phyloP scores from a whole-genome alignment of 1,284 basidiomycete species.

The Trichosporon sp. region DNA sequence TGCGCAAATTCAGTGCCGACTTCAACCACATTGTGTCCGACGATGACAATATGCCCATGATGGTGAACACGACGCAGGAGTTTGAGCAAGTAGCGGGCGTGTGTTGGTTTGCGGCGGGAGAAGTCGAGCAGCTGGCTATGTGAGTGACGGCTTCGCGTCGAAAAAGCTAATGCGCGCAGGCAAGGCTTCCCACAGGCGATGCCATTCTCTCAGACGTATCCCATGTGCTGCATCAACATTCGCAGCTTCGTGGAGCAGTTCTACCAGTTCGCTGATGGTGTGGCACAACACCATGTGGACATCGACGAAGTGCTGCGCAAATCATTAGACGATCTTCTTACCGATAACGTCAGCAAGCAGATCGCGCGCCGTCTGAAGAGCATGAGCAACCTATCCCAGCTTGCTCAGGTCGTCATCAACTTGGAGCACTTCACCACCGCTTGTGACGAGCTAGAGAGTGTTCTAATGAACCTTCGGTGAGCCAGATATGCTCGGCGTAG shows the following conservation, averaged over 20 bases:
- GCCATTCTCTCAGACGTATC: slow-evolving; percentile 94
- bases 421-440: slow-evolving; percentile 86
- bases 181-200: slow-evolving; percentile 66
- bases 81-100: slow-evolving; percentile 70
- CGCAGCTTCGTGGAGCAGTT: slow-evolving; percentile 91
- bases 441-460: slow-evolving; percentile 78
- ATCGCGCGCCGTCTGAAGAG: slow-evolving; percentile 66
- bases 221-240: slow-evolving; percentile 93
- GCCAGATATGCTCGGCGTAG: slow-evolving; percentile 5
- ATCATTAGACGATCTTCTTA: slow-evolving; percentile 82
- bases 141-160: slow-evolving; percentile 42
- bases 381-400: slow-evolving; percentile 78
- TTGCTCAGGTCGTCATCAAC: slow-evolving; percentile 90
- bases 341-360: slow-evolving; percentile 70
- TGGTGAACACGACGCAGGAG: slow-evolving; percentile 66
- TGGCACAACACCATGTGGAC: slow-evolving; percentile 82
- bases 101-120: slow-evolving; percentile 74
- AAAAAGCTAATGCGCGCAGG: slow-evolving; percentile 49
- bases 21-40: slow-evolving; percentile 77
- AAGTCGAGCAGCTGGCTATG: slow-evolving; percentile 61
- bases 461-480: slow-evolving; percentile 68
- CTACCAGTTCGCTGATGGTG: slow-evolving; percentile 93
- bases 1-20: slow-evolving; percentile 72
- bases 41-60: slow-evolving; percentile 91
- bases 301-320: slow-evolving; percentile 89